Base-by-base conservation (phyloP, 106 monocot genomes). In the Cymbidium sinense region DNA sequence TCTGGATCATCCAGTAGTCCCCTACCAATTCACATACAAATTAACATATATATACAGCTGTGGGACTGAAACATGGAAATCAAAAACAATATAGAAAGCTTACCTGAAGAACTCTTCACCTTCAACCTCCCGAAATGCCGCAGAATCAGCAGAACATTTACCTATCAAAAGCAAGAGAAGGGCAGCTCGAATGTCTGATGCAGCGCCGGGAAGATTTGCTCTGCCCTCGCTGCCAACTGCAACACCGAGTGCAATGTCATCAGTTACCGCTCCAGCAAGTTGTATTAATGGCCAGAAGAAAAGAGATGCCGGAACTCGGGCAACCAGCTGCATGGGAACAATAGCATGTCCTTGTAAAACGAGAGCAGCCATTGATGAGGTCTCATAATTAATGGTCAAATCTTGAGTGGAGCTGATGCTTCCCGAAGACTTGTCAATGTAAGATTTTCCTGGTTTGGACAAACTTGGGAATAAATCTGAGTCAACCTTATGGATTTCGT, bases 51-150 rank as follows among this genome's bases (percentile, higher is more conserved):
- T 27, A 19, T 47, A 4, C 34, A 36, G 8, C 71, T 39, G 20
- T 35, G 23, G 15, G n/a, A 39, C 4, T 37, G 17, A 75, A 18
- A 7, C 27, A 67, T 29, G 47, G 27, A 75, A 8, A 27, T 17
- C 50, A 9, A 13, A 15, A 29, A 75, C 50, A 27, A 50, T 75
- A 17, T 55, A 50, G 13, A 62, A 28, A 69, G 31, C 35, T 50
- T 81, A 91, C 96, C 96, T 99, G 73, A 99, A 99, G 74, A 99
- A 99, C 64, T 99, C 95, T 79, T 99, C 91, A 34, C 95, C 99
- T 84, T 92, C 99, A 74, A 99, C 90, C 77, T 99, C 99, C 3
- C 76, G 41, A 76, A 95, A 90, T 70, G 99, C 99, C 33, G 79
- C 77, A 33, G 88, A 76, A 86, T 95, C 99, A 65, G 85, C 87